phyloP scores from a whole-genome alignment of 305 asterid species.

The Solanum aculeatissimum region DNA sequence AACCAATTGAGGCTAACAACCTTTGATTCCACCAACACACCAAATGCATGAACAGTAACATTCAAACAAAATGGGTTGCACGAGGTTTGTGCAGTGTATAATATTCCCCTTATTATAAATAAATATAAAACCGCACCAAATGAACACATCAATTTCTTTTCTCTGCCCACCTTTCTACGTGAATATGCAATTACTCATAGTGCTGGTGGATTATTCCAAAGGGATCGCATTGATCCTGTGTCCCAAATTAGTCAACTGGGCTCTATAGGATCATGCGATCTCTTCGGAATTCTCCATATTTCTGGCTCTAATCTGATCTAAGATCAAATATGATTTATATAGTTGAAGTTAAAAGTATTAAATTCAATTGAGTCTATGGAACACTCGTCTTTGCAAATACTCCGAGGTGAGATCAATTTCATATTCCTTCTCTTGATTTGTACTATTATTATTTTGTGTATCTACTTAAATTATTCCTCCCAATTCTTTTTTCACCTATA shows the following conservation, averaged over 20 bases:
- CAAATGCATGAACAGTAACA: not conserved
- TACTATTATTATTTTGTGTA: not conserved
- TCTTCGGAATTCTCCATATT: slow-evolving; percentile 46
- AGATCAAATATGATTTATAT: not conserved
- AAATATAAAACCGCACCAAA: not conserved
- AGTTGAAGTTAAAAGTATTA: not conserved
- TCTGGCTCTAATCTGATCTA: not conserved
- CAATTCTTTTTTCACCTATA: not conserved
- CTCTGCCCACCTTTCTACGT: not conserved
- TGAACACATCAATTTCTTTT: not conserved
- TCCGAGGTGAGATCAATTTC: not conserved
- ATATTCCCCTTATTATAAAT: not conserved
- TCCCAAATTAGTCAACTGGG: not conserved
- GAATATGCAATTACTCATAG: slow-evolving; percentile 2
- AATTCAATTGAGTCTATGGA: too few species aligned
- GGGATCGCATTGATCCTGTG: slow-evolving; percentile 69
- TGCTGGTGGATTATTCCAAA: slow-evolving; percentile 55
- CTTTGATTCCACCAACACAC: not conserved
- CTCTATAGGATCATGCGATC: slow-evolving; percentile 42
- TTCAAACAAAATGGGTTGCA: not conserved
- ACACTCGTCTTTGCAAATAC: too few species aligned
- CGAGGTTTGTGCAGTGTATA: not conserved
- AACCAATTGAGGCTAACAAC: not conserved
- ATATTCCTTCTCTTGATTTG: not conserved
- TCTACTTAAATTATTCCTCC: not conserved